Base-by-base conservation (phyloP, 106 monocot species). In the Dioscorea zingiberensis region DNA sequence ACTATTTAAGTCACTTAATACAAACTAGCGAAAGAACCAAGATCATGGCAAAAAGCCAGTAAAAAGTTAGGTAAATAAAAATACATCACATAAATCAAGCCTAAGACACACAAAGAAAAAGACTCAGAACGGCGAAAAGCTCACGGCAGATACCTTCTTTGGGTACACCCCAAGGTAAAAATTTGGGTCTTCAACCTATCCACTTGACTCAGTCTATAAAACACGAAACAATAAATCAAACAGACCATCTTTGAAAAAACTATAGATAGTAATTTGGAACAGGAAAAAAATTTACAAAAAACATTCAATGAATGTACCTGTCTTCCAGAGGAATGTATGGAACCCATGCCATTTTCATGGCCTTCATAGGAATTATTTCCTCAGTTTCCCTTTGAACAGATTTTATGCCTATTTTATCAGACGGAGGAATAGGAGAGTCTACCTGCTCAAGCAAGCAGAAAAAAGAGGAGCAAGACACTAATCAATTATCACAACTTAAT, bases 101-200 rank as follows among this genome's bases (percentile, higher is more conserved):
- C 4, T 8, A 38, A 38, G 38, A 38, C 38, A 38, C n/a, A 2
- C 10, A 38, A 38, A 38, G 4, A 38, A 38, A 38, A 38, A 6
- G 38, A 38, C 4, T 8, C 38, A 38, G 38, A 10, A 30, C 38
- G 1, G 22, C 12, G 61, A 46, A 29, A 38, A 47, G 13, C n/a
- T n/a, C n/a, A n/a, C n/a, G n/a, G n/a, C n/a, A n/a, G n/a, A n/a
- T 77, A 98, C 98, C 89, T 98, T 78, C 98, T 86, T 57, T 93
- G 93, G 7, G 86, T 84, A 60, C 98, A 93, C 2, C 73, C 77
- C 64, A 99, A 66, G 3, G 98, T 93, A 77, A 84, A 98, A 76
- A 98, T 98, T 80, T 86, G 73, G 69, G 86, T 78, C 66, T 86
- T 83, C 68, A 93, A 65, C 27, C 84, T 74, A 24, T 93, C 89